Percentiles rank a stretch among this genome's conserved stretches.
These are phyloP conservation scores for Psophocarpus tetragonolobus DNA, from an alignment of 306 rosid species.

Conservation along the genomic window DNA sequence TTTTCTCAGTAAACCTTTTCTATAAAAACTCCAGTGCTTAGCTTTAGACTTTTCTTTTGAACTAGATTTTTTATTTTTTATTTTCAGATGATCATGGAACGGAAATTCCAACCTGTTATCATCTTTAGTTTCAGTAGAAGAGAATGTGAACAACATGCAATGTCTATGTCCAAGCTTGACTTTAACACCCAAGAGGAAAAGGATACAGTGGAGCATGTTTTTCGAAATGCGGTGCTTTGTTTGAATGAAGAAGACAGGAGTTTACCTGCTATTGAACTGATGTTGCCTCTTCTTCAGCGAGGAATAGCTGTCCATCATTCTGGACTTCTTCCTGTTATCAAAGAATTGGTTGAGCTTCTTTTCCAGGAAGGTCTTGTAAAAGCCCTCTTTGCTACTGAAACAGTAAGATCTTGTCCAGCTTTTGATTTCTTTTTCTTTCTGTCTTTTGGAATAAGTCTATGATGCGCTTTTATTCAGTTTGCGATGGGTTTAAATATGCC, in stretches of 20 bases:
- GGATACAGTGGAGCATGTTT: conserved; percentile 78
- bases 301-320: conserved; percentile 99
- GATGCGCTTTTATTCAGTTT: conserved; percentile 59
- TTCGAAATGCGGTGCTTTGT: conserved; percentile 82
- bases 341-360: conserved; percentile 95
- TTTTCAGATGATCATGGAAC: conserved; percentile 94
- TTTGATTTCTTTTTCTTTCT: conserved; percentile 17
- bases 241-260: conserved; percentile 91
- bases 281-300: conserved; percentile 93
- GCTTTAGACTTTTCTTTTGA: conserved; percentile 32
- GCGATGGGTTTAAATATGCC: conserved; percentile 99
- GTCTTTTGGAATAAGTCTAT: conserved; percentile 22
- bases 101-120: conserved; percentile 93
- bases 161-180: conserved; percentile 97
- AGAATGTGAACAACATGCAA: conserved; percentile 96
- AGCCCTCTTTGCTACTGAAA: conserved; percentile 98
- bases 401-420: conserved; percentile 57
- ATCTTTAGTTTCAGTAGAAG: conserved; percentile 96
- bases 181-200: conserved; percentile 84
- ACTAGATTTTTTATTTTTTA: not conserved
- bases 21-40: not conserved
- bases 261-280: conserved; percentile 90
- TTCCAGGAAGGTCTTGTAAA: conserved; percentile 99
- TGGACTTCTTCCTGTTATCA: conserved; percentile 97
- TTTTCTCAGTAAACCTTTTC: not conserved